Base-by-base conservation (phyloP, 2,329 filamentous ascomycete species). In the Fusarium beomiforme region DNA sequence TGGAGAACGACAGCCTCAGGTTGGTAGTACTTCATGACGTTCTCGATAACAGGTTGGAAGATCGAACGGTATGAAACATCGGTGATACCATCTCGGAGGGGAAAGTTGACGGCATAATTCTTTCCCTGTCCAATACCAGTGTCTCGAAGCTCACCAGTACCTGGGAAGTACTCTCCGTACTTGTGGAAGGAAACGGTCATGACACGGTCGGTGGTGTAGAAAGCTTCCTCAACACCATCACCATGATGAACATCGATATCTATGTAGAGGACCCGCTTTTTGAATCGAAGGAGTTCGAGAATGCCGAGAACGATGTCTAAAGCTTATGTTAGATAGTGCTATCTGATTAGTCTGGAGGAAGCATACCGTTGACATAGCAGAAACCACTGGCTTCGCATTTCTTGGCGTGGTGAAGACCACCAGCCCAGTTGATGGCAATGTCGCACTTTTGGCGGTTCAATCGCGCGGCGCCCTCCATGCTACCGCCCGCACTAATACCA, bases 391-490 rank as follows among this genome's bases (percentile, higher is more conserved):
- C 96, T 83, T 98, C 94, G 72, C 92, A 93, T 83, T 98, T 98
- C 82, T 98, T 98, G 44, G 96, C 96, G 81, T 99, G 96, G 81
- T 99, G 96, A 50, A 99, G 89, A 29, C 96, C 96, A 55, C 96
- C 96, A 46, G 95, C 96, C 96, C 96, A 99, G 82, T 98, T 98
- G 81, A 99, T 93, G 23, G 96, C 96, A 77, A 99, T 97, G 80
- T 98, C 94, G 79, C 94, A 96, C 82, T 98, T 96, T 71, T 93
- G 89, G 71, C 95, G 93, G 78, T 95, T 94, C 23, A 99, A 87
- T 70, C 96, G 93, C 36, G 93, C 92, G 6, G 96, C 95, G 19
- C 95, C 96, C 79, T 97, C 95, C 86, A 99, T 93, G 51, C 93
- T 97, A 51, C 94, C 96, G 61, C 96, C 96, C 14, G 94, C 93